Evolutionary conservation across 495 filamentous ascomycete genomes (phyloP), one percentile per base, ranked within the genome.

Genomic region (Lophiotrema nucula): DNA sequence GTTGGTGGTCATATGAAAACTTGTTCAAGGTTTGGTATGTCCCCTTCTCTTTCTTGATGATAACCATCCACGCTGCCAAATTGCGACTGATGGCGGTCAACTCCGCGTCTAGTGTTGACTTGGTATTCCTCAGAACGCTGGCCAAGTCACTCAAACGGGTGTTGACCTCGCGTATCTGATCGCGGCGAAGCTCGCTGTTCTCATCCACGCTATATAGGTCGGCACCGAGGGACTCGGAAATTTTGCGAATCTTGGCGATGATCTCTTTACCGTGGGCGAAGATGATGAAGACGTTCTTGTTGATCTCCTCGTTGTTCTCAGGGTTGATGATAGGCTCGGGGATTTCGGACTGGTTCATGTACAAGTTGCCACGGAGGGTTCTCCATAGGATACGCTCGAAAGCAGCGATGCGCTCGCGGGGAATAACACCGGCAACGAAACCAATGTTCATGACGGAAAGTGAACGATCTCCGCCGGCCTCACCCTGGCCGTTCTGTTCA

Each of bases 301-400:
- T 83, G 58, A 95, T 79, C 43, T 86, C 78, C 72, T 97, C 93
- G 73, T 96, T 95, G 75, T 83, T 95, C 62, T 82, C 76, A 21
- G 93, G 93, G 72, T 99, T 90, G 70, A 95, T 79, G 53, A 99
- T 88, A n/a, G 90, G 84, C 64, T 97, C 90, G 25, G 89, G 85
- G 50, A 99, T 97, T 76, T 97, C 93, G 28, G 92, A 89, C 77
- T 99, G 93, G 75, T 97, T 99, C 93, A 99, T 99, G 77, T 97
- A 99, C 18, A 99, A 81, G 74, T 99, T 99, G 62, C 93, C 93
- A 66, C 93, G 90, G 50, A 99, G 78, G 0, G 93, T 96, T 51
- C 93, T 81, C 93, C 93, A 99, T 15, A 99, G 80, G 60, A 97
- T 97, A 47, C 93, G 85, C 73, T 99, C 93, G 67, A 99, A 97